These are phyloP conservation scores for Lobosporangium transversale DNA, from an alignment of 192 early-diverging fungal species.

Conservation along the genomic window DNA sequence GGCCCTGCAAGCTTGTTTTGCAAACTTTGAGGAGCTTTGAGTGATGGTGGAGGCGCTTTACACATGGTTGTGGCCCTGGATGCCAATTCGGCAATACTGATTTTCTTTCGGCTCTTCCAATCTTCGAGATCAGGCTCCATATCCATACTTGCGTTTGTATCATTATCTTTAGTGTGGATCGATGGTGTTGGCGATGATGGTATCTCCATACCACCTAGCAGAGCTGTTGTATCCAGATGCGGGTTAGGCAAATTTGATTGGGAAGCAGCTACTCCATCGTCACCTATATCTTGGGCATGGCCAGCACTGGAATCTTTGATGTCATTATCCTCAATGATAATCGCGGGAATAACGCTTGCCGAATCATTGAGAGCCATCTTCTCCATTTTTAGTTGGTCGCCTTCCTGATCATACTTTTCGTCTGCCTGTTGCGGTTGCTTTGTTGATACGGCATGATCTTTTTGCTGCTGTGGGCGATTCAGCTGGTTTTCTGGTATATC, in stretches of 20 bases:
- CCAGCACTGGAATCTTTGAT: neutral
- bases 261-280: neutral
- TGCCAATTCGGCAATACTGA: slow-evolving; percentile 37
- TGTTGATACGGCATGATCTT: neutral
- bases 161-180: neutral
- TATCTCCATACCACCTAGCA: neutral
- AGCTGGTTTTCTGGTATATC: neutral
- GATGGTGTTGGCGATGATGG: slow-evolving; percentile 15
- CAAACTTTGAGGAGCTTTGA: slow-evolving; percentile 39
- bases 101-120: slow-evolving; percentile 48
- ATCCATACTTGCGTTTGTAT: slow-evolving; percentile 7
- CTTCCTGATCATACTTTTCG: slow-evolving; percentile 9
- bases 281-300: neutral
- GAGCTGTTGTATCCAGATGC: neutral
- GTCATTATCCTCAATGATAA: neutral
- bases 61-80: slow-evolving; percentile 39
- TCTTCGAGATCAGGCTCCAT: slow-evolving; percentile 31
- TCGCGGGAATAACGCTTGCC: neutral
- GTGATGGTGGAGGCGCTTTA: slow-evolving; percentile 31
- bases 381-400: slow-evolving; percentile 16
- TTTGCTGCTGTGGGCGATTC: neutral
- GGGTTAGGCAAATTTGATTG: neutral
- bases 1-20: slow-evolving; percentile 38
- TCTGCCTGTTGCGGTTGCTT: slow-evolving; percentile 1
- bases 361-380: neutral